These are phyloP conservation scores for Kregervanrija pseudodelftensis DNA, from an alignment of 805 yeast genomes.

Conservation along the genomic window DNA sequence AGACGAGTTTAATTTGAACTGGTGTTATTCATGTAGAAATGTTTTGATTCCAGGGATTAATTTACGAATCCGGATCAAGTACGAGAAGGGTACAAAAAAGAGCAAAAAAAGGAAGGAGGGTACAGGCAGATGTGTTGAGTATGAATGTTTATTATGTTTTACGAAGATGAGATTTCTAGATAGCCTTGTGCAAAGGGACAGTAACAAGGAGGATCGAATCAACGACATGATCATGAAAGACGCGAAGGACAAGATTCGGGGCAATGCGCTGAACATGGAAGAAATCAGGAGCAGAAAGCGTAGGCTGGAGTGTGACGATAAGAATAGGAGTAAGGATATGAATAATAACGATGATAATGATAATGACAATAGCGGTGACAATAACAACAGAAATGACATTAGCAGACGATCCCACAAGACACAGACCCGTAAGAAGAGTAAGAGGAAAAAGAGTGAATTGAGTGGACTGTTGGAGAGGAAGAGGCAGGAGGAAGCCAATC, in stretches of 20 bases:
- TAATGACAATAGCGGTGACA: no score
- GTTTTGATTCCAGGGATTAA: conserved; percentile 11
- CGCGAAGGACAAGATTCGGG: no score
- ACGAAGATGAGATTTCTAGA: no score
- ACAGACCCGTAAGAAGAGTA: conserved; percentile 17
- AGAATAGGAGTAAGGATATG: no score
- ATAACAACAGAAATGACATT: conserved; percentile 4
- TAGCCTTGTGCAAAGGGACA: no score
- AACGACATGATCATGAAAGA: not conserved
- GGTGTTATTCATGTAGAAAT: conserved; percentile 6
- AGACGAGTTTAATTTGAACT: not conserved
- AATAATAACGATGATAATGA: no score
- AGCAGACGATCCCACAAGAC: conserved; percentile 4
- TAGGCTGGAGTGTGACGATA: no score
- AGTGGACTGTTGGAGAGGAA: conserved; percentile 15
- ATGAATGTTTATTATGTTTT: not conserved
- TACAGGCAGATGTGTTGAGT: conserved; percentile 2
- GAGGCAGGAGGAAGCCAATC: conserved; percentile 9
- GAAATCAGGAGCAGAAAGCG: no score
- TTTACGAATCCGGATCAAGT: conserved; percentile 7
- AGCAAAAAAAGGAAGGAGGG: conserved; percentile 1
- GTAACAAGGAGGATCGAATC: no score
- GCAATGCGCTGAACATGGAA: not conserved
- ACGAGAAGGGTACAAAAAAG: conserved; percentile 9
- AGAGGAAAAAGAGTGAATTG: conserved; percentile 22